Evolutionary conservation across 495 filamentous ascomycete genomes (phyloP), one percentile per base, ranked within the genome.

Genomic region (Halenospora varia): DNA sequence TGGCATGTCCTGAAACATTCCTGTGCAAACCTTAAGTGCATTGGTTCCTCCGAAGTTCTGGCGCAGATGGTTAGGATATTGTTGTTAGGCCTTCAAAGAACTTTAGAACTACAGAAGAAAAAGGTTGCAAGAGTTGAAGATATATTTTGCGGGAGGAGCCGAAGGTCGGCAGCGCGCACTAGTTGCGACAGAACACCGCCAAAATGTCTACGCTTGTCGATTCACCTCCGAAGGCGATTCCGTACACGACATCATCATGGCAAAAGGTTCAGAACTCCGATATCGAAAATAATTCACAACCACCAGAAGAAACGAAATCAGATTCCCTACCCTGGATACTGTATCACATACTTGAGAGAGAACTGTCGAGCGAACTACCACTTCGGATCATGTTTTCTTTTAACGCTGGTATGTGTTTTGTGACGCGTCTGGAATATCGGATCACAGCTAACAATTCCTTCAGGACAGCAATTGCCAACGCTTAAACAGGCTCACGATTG

Each of bases 351-450:
- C 23, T 62, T 8, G 20, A 29, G 49, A 18, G 24, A 15, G 24
- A 51, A 23, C 19, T 48, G 20, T 23, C 44, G 8, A 22, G 35
- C 26, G 54, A 61, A 26, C 17, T 61, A 17, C 56, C 59, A 10
- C 50, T 61, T 2, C 48, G 59, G 9, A 59, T 56, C 40, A 65
- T 65, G 62, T 65, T 62, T 50, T 58, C 59, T 1, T 61, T 59
- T 39, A 65, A 65, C 26, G 26, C 51, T 11, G 62, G 62, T 65
- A 56, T 10, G 41, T 4, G 1, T 13, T 13, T 19, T 24, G 10
- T 15, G 10, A 3, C 3, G 3, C 17, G n/a, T 1, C 29, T 29
- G 25, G 11, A n/a, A 3, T 4, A 58, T 46, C 3, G 0, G 46
- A 23, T 47, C 42, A 51, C 51, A 40, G 46, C 39, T 20, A n/a